These are phyloP conservation scores for Quercus ilex DNA, from an alignment of 306 rosid species.

Conservation along the genomic window DNA sequence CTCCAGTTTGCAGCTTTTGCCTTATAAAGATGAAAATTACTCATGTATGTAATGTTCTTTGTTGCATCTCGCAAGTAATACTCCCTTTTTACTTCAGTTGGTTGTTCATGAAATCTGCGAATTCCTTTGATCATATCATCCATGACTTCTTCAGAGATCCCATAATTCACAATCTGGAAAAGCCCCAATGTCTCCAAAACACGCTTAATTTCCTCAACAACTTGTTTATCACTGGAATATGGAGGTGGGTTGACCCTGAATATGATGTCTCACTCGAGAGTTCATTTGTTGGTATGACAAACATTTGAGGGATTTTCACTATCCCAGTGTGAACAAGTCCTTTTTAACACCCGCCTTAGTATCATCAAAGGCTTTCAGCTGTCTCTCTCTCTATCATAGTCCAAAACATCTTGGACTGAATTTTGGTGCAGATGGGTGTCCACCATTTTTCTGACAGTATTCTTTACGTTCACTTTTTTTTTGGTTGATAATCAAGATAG, in stretches of 20 bases:
- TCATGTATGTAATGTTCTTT: slow-evolving; percentile 35
- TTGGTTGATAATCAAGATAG: no score
- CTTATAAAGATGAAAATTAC: slow-evolving; percentile 39
- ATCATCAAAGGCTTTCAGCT: slow-evolving; percentile 32
- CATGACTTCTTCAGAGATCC: slow-evolving; percentile 21
- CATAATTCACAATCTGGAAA: slow-evolving; percentile 49
- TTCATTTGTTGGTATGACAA: background rate
- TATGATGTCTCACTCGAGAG: no score
- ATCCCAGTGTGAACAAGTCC: slow-evolving; percentile 33
- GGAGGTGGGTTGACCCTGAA: background rate
- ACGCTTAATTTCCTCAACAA: no score
- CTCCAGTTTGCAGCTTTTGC: slow-evolving; percentile 44
- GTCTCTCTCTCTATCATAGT: background rate
- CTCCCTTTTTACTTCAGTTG: slow-evolving; percentile 30
- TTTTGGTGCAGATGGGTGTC: no score
- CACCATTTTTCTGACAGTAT: no score
- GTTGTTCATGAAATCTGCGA: slow-evolving; percentile 38
- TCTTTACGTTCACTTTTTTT: no score
- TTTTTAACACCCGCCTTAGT: slow-evolving; percentile 38
- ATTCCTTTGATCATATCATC: slow-evolving; percentile 26
- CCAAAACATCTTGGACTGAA: no score
- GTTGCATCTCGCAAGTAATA: slow-evolving; percentile 27
- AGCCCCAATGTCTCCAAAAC: slow-evolving; percentile 35
- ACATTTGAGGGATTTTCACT: slow-evolving; percentile 24
- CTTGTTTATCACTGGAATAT: slow-evolving; percentile 20